Evolutionary conservation across 495 filamentous ascomycete genomes (phyloP).

Genomic region (Podospora didyma): DNA sequence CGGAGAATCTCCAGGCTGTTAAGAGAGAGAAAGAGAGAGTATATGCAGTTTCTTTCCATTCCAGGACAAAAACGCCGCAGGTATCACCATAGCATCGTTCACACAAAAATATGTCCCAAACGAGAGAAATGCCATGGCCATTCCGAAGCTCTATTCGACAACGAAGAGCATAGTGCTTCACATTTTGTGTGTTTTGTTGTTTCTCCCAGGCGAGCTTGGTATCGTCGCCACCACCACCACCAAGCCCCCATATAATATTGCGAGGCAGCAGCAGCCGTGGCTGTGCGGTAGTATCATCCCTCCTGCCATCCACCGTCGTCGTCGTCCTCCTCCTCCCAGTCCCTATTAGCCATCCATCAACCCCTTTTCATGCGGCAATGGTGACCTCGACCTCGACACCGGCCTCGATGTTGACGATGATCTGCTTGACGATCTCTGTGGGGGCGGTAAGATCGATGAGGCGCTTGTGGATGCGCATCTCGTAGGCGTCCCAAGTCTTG

Average conservation of each 20-base stretch:
- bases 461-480: slow-evolving; percentile 99
- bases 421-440: slow-evolving; percentile 99
- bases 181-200: background rate
- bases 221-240: background rate
- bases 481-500: slow-evolving; percentile 98
- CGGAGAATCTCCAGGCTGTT: too few species aligned
- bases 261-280: background rate
- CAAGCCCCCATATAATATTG: background rate
- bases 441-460: slow-evolving; percentile 81
- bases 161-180: background rate
- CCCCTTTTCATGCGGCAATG: slow-evolving; percentile 78
- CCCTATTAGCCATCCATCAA: background rate
- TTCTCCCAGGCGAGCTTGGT: background rate
- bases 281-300: too few species aligned
- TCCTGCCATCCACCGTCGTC: too few species aligned
- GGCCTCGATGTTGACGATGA: slow-evolving; percentile 99
- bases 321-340: slow-evolving; percentile 2
- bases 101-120: background rate
- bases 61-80: background rate
- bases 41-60: background rate
- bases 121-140: background rate
- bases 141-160: background rate
- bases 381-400: slow-evolving; percentile 99
- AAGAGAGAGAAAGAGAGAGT: too few species aligned
- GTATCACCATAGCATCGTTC: background rate